Evolutionary conservation across 352 stramenopile species (phyloP), one percentile per base, ranked within the genome.

Genomic region (Phytophthora lateralis): DNA sequence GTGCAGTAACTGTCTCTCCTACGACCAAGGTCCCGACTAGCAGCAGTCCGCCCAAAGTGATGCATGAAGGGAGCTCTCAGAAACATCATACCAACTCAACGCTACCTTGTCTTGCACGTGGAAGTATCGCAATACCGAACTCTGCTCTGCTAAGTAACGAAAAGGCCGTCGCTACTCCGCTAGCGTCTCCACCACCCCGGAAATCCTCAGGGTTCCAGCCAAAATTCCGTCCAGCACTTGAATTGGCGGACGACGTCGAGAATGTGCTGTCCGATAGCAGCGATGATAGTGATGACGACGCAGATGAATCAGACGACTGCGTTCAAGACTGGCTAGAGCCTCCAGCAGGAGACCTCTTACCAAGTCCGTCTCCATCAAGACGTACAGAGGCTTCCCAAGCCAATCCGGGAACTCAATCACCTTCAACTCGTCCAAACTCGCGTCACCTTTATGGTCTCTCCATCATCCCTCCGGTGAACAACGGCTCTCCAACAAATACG

Each of bases 281-380:
- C 37, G 51, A 57, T 18, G 61, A 72, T 5, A 70, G 62, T 17
- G 72, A 70, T 29, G 66, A 74, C 43, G 69, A 63, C 18, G 71
- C 48, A 18, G 62, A 55, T 9, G 71, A 71, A 39, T 73, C 60
- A 4, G 70, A 64, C n/a, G 77, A 78, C 29, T 72, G 58, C 12
- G 43, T 91, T 45, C 62, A 81, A 9, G 82, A 91, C 54, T 91
- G 80, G 82, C 66, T 91, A 11, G 66, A 81, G 2, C 58, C 27
- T 41, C 27, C 47, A 17, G 6, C 35, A 21, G 2, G 29, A 39
- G 34, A 59, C 17, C 6, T 38, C 5, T 10, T 54, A 17, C 21
- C 18, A 3, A 41, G 8, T 50, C 8, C 18, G 8, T 52, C 42
- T 1, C 21, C 37, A 21, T 27, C 53, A 7, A 57, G 20, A 6